Conservation (phyloP, 2,329 filamentous ascomycete genomes). For the Fusarium udum region DNA sequence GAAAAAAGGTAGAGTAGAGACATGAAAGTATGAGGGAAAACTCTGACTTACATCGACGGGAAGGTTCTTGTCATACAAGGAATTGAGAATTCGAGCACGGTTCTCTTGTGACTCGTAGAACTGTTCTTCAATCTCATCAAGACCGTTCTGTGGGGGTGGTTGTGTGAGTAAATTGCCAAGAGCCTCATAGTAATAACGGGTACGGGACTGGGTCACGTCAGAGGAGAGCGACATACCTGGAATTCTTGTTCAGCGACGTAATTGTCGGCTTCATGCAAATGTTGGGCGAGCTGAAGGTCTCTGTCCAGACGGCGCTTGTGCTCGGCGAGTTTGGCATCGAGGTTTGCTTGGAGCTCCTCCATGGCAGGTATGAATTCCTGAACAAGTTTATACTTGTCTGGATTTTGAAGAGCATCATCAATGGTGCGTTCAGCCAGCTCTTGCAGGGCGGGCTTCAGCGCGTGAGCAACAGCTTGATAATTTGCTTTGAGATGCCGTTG, state of each 20-base stretch:
- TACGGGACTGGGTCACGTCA: slow-evolving; percentile 25
- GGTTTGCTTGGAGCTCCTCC: slow-evolving; percentile 55
- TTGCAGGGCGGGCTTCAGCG: slow-evolving; percentile 71
- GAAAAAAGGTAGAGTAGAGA: slow-evolving; percentile 7
- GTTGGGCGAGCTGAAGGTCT: slow-evolving; percentile 52
- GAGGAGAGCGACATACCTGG: slow-evolving; percentile 46
- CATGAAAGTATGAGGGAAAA: slow-evolving; percentile 15
- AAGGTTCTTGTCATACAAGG: slow-evolving; percentile 55
- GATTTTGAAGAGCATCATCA: slow-evolving; percentile 64
- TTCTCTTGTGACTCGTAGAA: slow-evolving; percentile 58
- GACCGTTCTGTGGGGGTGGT: slow-evolving; percentile 47
- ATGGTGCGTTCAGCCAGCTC: slow-evolving; percentile 71
- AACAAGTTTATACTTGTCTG: slow-evolving; percentile 61
- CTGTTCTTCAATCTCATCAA: slow-evolving; percentile 52
- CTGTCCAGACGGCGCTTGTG: slow-evolving; percentile 47
- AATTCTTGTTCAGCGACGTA: slow-evolving; percentile 50
- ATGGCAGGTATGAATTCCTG: slow-evolving; percentile 63
- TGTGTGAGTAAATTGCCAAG: slow-evolving; percentile 28
- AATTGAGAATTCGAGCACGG: slow-evolving; percentile 56
- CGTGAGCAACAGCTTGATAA: slow-evolving; percentile 70
- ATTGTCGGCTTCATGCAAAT: slow-evolving; percentile 47
- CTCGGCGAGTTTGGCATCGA: slow-evolving; percentile 46
- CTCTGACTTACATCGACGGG: slow-evolving; percentile 59
- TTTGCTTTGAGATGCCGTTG: slow-evolving; percentile 73
- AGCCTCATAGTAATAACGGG: slow-evolving; percentile 37